Percentiles rank a stretch among this genome's conserved stretches.
Conservation (phyloP, 169 alveolate genomes). For the Amoebophrya sp. region DNA sequence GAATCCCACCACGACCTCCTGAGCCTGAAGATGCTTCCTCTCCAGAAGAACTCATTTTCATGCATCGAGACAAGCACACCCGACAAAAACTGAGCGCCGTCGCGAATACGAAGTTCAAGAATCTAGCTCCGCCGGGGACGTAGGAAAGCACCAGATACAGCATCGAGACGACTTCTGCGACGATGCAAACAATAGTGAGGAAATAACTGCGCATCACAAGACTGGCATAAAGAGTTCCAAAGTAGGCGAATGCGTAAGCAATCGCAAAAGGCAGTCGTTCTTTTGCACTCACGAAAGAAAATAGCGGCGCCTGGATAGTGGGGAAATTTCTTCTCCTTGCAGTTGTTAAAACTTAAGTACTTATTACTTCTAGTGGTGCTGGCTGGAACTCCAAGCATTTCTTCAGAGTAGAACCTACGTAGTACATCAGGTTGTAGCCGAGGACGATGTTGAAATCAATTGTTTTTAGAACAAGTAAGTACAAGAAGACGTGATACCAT, state of each 20-base stretch:
- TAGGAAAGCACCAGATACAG: background rate
- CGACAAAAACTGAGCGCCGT: background rate
- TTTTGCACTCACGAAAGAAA: background rate
- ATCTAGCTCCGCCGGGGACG: constrained; percentile 1
- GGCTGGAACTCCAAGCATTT: too few relatives aligned
- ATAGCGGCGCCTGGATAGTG: too few relatives aligned
- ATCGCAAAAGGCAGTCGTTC: background rate
- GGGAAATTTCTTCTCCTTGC: background rate
- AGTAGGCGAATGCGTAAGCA: background rate
- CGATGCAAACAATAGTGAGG: background rate
- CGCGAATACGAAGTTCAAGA: background rate
- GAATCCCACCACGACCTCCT: too few relatives aligned
- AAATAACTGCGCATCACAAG: background rate
- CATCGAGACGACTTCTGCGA: background rate
- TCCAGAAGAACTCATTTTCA: too few relatives aligned
- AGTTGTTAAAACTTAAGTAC: background rate
- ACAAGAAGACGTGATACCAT: background rate
- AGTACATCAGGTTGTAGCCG: background rate
- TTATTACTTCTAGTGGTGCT: background rate
- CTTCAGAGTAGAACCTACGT: too few relatives aligned
- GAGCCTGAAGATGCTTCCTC: too few relatives aligned
- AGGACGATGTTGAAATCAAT: background rate
- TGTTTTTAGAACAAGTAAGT: background rate
- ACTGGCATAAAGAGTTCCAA: background rate
- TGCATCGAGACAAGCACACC: background rate